Percentiles rank a stretch among this genome's conserved stretches.
Conservation (phyloP, 129 eudicot species). For the Arctium lappa region DNA sequence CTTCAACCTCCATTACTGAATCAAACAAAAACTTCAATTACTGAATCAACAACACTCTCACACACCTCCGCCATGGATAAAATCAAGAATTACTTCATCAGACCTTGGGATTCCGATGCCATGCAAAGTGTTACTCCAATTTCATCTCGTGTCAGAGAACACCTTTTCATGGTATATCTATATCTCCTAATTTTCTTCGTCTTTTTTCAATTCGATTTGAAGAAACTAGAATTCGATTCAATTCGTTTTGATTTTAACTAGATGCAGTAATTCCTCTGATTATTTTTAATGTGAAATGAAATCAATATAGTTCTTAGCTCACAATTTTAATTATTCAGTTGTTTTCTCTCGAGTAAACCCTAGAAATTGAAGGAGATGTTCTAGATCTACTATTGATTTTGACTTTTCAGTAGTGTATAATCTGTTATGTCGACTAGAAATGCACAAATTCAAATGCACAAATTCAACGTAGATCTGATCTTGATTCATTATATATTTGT, state of each 20-base stretch:
- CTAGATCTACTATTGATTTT: neutral
- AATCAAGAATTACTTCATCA: neutral
- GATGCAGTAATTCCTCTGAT: neutral
- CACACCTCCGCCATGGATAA: neutral
- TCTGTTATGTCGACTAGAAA: neutral
- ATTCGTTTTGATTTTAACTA: neutral
- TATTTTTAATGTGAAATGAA: neutral
- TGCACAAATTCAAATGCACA: neutral
- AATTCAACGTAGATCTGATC: neutral
- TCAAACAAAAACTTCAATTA: neutral
- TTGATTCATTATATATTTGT: neutral
- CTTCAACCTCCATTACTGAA: neutral
- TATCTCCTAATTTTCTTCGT: neutral
- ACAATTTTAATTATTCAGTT: neutral
- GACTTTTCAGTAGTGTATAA: neutral
- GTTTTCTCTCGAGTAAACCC: neutral
- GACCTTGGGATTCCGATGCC: neutral
- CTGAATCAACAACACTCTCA: neutral
- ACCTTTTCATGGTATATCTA: neutral
- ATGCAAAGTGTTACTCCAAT: neutral
- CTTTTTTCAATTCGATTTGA: neutral
- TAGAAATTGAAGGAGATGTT: neutral
- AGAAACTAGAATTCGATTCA: neutral
- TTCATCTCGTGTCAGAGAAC: neutral
- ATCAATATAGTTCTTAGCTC: neutral